Evolutionary conservation across 2,329 filamentous ascomycete genomes (phyloP).

Genomic region (Herpotrichia juniperi): DNA sequence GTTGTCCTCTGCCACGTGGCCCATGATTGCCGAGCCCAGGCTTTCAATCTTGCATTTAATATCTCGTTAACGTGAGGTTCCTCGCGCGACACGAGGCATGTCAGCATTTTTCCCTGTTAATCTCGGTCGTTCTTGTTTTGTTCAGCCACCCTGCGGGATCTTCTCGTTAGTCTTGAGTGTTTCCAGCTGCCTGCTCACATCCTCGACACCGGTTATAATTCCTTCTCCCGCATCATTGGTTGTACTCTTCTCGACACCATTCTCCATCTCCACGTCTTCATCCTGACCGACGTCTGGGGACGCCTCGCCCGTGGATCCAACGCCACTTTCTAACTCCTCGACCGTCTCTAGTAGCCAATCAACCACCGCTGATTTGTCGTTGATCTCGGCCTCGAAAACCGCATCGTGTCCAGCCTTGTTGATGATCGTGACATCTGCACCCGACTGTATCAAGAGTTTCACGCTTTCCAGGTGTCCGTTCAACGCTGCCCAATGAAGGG

Average conservation of each 20-base stretch:
- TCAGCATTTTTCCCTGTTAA: constrained; percentile 30
- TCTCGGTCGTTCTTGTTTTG: constrained; percentile 20
- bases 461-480: constrained; percentile 85
- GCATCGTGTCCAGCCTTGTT: constrained; percentile 81
- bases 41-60: constrained; percentile 9
- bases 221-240: constrained; percentile 18
- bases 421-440: constrained; percentile 76
- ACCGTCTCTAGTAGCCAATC: constrained; percentile 55
- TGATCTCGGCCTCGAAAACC: constrained; percentile 57
- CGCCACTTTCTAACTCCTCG: constrained; percentile 47
- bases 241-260: constrained; percentile 20
- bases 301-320: constrained; percentile 44
- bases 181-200: constrained; percentile 39
- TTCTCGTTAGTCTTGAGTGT: constrained; percentile 31
- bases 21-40: constrained; percentile 14
- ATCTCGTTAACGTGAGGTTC: constrained; percentile 7
- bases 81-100: constrained; percentile 16
- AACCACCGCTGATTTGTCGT: constrained; percentile 56
- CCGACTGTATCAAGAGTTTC: constrained; percentile 75
- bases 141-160: constrained; percentile 31
- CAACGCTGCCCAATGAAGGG: constrained; percentile 91
- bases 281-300: constrained; percentile 38
- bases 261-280: constrained; percentile 13
- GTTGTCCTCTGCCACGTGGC: constrained; percentile 22
- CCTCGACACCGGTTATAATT: constrained; percentile 31